A percentile compares a stretch with the other conserved stretches of the same genome.
Evolutionary conservation across 768 basidiomycete species (phyloP).

Genomic region (Amanita pseudoporphyria): DNA sequence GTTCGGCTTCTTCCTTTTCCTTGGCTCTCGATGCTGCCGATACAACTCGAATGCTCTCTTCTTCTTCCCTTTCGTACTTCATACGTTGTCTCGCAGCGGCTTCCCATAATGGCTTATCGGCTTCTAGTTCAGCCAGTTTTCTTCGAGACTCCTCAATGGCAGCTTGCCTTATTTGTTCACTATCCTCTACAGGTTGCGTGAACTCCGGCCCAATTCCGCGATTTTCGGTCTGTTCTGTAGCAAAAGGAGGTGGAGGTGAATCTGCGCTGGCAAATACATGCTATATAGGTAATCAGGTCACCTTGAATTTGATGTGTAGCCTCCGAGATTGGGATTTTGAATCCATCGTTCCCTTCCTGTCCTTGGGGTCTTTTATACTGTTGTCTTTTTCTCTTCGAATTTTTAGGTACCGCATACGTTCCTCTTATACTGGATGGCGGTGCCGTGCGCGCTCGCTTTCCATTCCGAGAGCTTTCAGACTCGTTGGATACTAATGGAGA

Average conservation of each 20-base stretch:
- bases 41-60: conserved; percentile 8
- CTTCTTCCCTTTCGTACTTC: conserved; percentile 17
- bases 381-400: conserved; percentile 30
- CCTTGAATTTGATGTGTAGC: neutral
- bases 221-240: neutral
- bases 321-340: conserved; percentile 10
- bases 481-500: neutral
- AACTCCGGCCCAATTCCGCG: neutral
- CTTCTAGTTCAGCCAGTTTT: conserved; percentile 60
- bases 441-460: conserved; percentile 43
- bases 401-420: conserved; percentile 31
- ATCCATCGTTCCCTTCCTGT: conserved; percentile 24
- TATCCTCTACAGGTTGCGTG: neutral
- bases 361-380: conserved; percentile 23
- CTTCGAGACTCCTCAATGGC: conserved; percentile 54
- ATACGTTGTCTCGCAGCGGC: conserved; percentile 37
- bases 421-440: conserved; percentile 33
- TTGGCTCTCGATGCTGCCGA: neutral
- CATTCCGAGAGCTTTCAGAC: conserved; percentile 13
- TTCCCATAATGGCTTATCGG: conserved; percentile 55
- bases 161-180: conserved; percentile 27
- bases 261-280: neutral
- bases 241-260: neutral
- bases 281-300: neutral
- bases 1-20: conserved; percentile 2